Evolutionary conservation across 495 filamentous ascomycete species (phyloP).

Genomic region (Choiromyces venosus): DNA sequence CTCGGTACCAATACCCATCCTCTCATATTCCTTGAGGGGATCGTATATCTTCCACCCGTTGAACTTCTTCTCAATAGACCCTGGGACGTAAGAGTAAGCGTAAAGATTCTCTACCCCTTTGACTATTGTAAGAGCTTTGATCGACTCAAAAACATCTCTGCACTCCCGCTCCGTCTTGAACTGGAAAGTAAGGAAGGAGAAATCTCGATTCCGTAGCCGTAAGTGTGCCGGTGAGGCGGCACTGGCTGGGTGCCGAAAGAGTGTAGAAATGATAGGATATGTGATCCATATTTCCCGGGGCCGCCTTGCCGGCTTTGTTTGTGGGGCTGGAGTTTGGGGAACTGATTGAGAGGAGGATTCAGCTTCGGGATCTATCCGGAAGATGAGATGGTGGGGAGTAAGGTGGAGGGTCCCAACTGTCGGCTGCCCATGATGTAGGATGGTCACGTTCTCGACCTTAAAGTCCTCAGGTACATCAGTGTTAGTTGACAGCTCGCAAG

Average conservation of each 20-base stretch:
- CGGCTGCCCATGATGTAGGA: slow-evolving; percentile 57
- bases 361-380: slow-evolving; percentile 46
- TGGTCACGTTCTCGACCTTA: slow-evolving; percentile 60
- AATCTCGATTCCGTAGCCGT: slow-evolving; percentile 84
- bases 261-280: slow-evolving; percentile 77
- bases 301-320: slow-evolving; percentile 10
- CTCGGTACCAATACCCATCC: slow-evolving; percentile 41
- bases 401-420: slow-evolving; percentile 59
- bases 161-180: slow-evolving; percentile 68
- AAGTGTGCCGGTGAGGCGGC: slow-evolving; percentile 74
- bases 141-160: slow-evolving; percentile 82
- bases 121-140: slow-evolving; percentile 74
- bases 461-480: slow-evolving; percentile 15
- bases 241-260: slow-evolving; percentile 63
- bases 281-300: slow-evolving; percentile 86
- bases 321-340: slow-evolving; percentile 5
- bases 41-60: slow-evolving; percentile 90
- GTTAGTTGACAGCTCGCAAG: background rate
- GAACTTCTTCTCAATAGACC: slow-evolving; percentile 64
- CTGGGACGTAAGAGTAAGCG: slow-evolving; percentile 77
- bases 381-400: slow-evolving; percentile 63
- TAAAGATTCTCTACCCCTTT: slow-evolving; percentile 83
- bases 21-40: slow-evolving; percentile 47
- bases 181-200: slow-evolving; percentile 86
- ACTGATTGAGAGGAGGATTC: slow-evolving; percentile 11